Base-by-base conservation (phyloP, 768 basidiomycete genomes). In the Omphalotus guepiniiformis region DNA sequence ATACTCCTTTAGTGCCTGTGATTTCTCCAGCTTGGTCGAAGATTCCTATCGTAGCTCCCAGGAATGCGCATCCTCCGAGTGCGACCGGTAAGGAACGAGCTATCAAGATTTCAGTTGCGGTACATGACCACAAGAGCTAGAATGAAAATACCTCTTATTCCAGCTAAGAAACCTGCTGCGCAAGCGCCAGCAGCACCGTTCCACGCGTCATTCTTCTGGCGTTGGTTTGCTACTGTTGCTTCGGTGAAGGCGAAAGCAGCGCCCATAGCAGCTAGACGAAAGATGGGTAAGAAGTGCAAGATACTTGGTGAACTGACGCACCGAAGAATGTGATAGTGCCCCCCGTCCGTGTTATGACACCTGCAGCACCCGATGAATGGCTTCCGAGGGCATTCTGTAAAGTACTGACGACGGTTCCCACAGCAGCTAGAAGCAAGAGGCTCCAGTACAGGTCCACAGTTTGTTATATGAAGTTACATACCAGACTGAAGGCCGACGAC, bases 321-420 rank as follows among this genome's bases (percentile, higher is more conserved):
- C 94, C 88, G 59, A 96, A 95, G 64, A 92, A 81, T 9, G 88
- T 93, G 62, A 95, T 91, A 3, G 93, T 90, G 27, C 88, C 82
- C 49, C 93, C 93, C 26, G 85, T 89, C 54, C 93, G 75, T 43
- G 91, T 91, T 56, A 93, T 61, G 65, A 96, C 81, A 56, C 93
- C 93, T 68, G 83, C 75, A 48, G 88, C 90, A 58, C 90, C 93
- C 54, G 75, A 74, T 32, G 80, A 77, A 68, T 91, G 93, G 53
- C 69, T 76, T 36, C 80, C 82, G 50, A 93, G 70, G 23, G 87
- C 88, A 76, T 90, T 94, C 69, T 91, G 90, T 27, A 78, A 58
- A 11, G 74, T 62, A 50, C 85, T 85, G 64, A 85, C 75, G 65
- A 86, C 76, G 49, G 81, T 73, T 18, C 85, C 85, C 44, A 87